phyloP scores from a whole-genome alignment of 139 green algal genomes.

The Eudorina sp. region DNA sequence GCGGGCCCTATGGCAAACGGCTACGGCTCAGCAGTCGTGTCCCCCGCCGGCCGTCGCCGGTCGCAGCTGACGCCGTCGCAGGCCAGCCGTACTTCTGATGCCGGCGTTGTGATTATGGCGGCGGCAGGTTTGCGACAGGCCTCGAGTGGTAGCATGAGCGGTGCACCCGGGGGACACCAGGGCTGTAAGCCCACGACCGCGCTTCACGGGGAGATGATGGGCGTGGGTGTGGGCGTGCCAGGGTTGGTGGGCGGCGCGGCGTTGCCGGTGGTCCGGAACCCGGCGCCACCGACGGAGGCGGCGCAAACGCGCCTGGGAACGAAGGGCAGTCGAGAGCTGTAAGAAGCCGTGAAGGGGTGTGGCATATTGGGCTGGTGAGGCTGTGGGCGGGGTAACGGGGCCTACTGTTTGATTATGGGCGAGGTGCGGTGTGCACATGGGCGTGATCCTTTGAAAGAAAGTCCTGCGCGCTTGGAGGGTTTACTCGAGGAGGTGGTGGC shows the following conservation, averaged over 20 bases:
- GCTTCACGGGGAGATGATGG: background rate
- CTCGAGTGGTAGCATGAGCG: background rate
- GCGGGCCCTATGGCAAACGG: slow-evolving; percentile 1
- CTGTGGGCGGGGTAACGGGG: no score
- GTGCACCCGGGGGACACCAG: background rate
- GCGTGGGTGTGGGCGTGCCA: no score
- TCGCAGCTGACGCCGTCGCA: background rate
- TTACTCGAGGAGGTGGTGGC: no score
- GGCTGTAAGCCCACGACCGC: background rate
- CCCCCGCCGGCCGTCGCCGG: slow-evolving; percentile 8
- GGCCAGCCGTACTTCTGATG: slow-evolving; percentile 12
- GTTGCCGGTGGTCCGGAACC: slow-evolving; percentile 13
- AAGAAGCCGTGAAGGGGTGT: no score
- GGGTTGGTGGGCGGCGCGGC: background rate
- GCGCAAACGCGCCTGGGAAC: background rate
- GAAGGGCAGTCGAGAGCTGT: slow-evolving; percentile 4
- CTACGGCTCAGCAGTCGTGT: slow-evolving; percentile 32
- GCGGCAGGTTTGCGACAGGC: background rate
- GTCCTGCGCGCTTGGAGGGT: no score
- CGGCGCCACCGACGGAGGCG: slow-evolving; percentile 4
- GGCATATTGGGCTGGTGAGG: no score
- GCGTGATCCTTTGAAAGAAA: no score
- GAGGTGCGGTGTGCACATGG: no score
- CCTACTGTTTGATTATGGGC: no score
- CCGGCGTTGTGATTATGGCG: background rate